Conservation (phyloP, 1,139 yeast species). For the Meyerozyma guilliermondii region DNA sequence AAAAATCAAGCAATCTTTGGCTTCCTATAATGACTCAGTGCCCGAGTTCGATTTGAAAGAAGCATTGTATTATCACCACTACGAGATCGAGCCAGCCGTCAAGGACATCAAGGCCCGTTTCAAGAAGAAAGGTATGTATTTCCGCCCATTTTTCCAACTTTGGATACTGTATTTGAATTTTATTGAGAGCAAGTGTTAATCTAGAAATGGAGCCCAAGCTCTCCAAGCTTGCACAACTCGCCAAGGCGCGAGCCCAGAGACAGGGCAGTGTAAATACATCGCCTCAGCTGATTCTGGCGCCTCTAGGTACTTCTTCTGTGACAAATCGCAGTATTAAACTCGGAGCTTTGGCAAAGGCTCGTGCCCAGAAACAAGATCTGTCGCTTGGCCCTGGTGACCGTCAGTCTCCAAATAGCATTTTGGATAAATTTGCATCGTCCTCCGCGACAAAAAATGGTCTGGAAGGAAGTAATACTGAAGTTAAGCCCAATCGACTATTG, state of each 20-base stretch:
- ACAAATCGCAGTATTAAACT: conserved; percentile 27
- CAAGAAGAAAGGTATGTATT: conserved; percentile 39
- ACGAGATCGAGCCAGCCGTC: conserved; percentile 50
- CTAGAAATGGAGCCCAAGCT: conserved; percentile 3
- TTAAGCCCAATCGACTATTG: background rate
- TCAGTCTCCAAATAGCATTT: background rate
- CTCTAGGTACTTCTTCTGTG: background rate
- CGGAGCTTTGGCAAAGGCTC: conserved; percentile 43
- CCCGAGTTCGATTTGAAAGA: conserved; percentile 53
- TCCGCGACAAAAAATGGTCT: too few relatives aligned
- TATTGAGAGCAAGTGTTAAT: conserved; percentile 18
- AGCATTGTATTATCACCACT: conserved; percentile 56
- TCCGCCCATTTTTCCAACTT: background rate
- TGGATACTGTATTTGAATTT: conserved; percentile 5
- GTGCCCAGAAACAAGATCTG: conserved; percentile 17
- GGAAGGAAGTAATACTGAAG: too few relatives aligned
- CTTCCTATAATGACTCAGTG: conserved; percentile 38
- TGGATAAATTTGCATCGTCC: background rate
- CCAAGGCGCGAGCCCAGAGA: conserved; percentile 1
- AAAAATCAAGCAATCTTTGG: conserved; percentile 27
- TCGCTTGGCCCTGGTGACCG: background rate
- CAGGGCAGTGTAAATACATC: background rate
- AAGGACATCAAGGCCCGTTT: conserved; percentile 45
- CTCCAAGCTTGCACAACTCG: conserved; percentile 15
- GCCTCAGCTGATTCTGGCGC: background rate